Base-by-base conservation (phyloP, 306 rosid genomes). In the Urtica urens region DNA sequence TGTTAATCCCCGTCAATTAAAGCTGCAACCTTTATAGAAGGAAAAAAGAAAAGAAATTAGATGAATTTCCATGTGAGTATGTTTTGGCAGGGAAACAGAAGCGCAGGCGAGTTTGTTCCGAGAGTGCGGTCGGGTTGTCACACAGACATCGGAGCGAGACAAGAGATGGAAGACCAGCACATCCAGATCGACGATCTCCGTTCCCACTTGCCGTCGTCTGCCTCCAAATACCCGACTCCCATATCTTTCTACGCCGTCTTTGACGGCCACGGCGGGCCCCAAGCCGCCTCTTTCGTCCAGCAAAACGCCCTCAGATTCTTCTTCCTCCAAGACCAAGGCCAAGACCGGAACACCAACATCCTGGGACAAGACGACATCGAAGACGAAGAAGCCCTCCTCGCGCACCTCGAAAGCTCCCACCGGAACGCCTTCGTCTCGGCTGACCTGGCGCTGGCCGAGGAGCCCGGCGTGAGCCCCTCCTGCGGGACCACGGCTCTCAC, bases 191-290 rank as follows among this genome's bases (percentile, higher is more conserved):
- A 90, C 46, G 92, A 90, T 65, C 76, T 90, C 14, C n/a, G n/a
- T n/a, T 83, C 93, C 59, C 61, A 72, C 38, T 79, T 72, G 50
- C 72, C 77, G 43, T 78, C 80, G 53, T 51, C 78, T 71, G 55
- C 71, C 59, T 72, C 64, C 57, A 67, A 71, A 48, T 71, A 23
- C 39, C 67, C 80, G 1, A 53, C 63, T 49, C 86, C 81, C 0
- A 64, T 81, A 62, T 80, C 93, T 1, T 90, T 90, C 62, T 90
- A 90, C 74, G 97, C 84, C 2, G 80, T 90, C 43, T 81, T 90
- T 59, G 97, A 90, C 46, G 97, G 97, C 33, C 97, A 90, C 40
- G 95, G 81, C 17, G 97, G 97, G n/a, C 82, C 93, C 37, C 79
- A 75, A 10, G 97, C 95, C 23, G 95, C 97, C 55, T 49, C 81